Evolutionary conservation across 139 green algal species (phyloP).

Genomic region (Chlorella sorokiniana): DNA sequence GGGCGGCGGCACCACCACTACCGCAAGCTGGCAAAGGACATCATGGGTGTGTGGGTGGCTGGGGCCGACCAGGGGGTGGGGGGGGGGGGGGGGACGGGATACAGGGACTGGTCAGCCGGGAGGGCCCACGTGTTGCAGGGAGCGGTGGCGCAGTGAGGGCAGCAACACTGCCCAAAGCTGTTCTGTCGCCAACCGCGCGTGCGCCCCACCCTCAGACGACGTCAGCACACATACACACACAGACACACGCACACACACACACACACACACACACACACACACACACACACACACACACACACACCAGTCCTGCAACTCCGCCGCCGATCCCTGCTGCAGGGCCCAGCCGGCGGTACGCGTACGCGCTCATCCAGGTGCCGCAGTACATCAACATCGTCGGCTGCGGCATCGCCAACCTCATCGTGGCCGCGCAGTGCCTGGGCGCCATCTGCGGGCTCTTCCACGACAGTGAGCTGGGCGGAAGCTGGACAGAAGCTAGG

Average conservation of each 20-base stretch:
- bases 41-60: background rate
- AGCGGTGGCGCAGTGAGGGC: too few relatives aligned
- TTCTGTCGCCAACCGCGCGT: too few relatives aligned
- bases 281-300: too few relatives aligned
- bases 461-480: background rate
- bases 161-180: too few relatives aligned
- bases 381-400: background rate
- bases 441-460: background rate
- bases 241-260: too few relatives aligned
- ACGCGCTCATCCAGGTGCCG: background rate
- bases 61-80: too few relatives aligned
- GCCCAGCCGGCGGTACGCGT: background rate
- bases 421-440: background rate
- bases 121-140: too few relatives aligned
- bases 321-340: background rate
- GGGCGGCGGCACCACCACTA: background rate
- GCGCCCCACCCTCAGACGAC: too few relatives aligned
- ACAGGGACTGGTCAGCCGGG: too few relatives aligned
- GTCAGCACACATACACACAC: too few relatives aligned
- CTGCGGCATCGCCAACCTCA: background rate
- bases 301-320: background rate
- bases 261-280: too few relatives aligned
- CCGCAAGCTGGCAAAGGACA: slow-evolving; percentile 2
- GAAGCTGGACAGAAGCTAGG: background rate
- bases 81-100: too few relatives aligned